Base-by-base conservation (phyloP, 164 flowering plant species). In the Platanus orientalis region DNA sequence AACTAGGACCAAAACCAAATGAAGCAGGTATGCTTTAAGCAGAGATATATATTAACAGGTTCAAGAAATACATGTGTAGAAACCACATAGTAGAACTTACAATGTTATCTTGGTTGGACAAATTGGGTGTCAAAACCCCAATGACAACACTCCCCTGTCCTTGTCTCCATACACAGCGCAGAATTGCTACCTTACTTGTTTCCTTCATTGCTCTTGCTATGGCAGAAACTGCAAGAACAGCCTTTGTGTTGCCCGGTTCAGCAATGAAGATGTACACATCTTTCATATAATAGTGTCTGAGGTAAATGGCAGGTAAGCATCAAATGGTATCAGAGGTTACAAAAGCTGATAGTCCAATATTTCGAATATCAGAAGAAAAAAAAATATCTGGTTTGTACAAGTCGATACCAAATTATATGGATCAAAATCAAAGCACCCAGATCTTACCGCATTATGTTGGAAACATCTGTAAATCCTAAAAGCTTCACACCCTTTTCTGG, bases 121-220 rank as follows among this genome's bases (percentile, higher is more conserved):
- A 14, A 69, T 89, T 86, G n/a, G 99, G 97, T 42, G 90, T 86
- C 78, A 94, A 76, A 50, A 87, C 83, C 58, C 99, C 99, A 29
- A 91, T 63, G 47, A 86, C 92, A 48, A 94, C 90, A 79, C 61
- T 88, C 39, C 76, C 85, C 58, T 88, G 97, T 54, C 96, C 92
- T 66, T 91, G 90, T 75, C 96, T 86, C 93, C 93, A 94, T 28
- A 86, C 99, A 80, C 99, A 94, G 0, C 97, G 92, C 60, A 91
- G 12, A 73, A 94, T 86, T 34, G 96, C 96, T n/a, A 91, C 96
- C 78, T 85, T 94, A 48, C 84, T 80, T 76, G 70, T 78, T 71
- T 94, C 89, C 68, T 84, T 84, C 97, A 94, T 88, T 62, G 94
- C 96, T 79, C 90, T 85, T 60, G 89, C 96, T 61, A 94, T 61